These are phyloP conservation scores for Protomyces lactucae-debilis DNA, from an alignment of 1,139 yeast species.

Conservation along the genomic window DNA sequence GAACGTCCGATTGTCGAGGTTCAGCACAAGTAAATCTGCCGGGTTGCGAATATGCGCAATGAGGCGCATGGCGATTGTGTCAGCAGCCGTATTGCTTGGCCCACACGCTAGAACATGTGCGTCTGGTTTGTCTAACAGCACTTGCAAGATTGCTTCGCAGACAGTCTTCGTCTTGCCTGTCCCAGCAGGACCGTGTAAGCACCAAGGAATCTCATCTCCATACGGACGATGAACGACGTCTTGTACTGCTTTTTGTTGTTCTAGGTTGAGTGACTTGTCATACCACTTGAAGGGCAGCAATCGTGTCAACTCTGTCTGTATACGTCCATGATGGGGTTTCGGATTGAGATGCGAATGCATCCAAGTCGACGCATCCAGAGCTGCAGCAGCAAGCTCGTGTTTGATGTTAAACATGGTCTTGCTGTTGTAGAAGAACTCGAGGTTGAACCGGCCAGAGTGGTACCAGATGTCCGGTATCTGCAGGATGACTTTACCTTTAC, in stretches of 20 bases:
- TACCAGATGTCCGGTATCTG: slow-evolving; percentile 25
- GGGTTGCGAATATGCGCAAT: slow-evolving; percentile 21
- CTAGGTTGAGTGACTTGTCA: slow-evolving; percentile 29
- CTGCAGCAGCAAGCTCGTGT: background rate
- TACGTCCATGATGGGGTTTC: slow-evolving; percentile 16
- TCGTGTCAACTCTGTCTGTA: slow-evolving; percentile 26
- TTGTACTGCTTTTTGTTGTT: slow-evolving; percentile 28
- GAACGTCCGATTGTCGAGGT: slow-evolving; percentile 27
- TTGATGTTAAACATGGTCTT: background rate
- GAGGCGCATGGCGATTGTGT: slow-evolving; percentile 31
- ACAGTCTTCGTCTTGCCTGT: slow-evolving; percentile 33
- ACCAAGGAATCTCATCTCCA: slow-evolving; percentile 29
- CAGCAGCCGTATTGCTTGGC: slow-evolving; percentile 33
- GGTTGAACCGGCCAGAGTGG: slow-evolving; percentile 29
- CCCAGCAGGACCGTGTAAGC: slow-evolving; percentile 33
- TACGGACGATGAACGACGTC: slow-evolving; percentile 20
- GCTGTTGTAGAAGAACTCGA: slow-evolving; percentile 26
- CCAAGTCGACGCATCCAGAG: slow-evolving; percentile 17
- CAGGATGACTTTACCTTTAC: slow-evolving; percentile 28
- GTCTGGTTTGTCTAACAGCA: slow-evolving; percentile 23
- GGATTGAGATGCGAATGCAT: slow-evolving; percentile 27
- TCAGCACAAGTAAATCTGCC: slow-evolving; percentile 29
- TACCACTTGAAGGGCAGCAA: slow-evolving; percentile 28
- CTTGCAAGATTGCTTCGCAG: slow-evolving; percentile 30
- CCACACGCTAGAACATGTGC: slow-evolving; percentile 22